phyloP scores from a whole-genome alignment of 208 protist species.

The Leishmania amazonensis region DNA sequence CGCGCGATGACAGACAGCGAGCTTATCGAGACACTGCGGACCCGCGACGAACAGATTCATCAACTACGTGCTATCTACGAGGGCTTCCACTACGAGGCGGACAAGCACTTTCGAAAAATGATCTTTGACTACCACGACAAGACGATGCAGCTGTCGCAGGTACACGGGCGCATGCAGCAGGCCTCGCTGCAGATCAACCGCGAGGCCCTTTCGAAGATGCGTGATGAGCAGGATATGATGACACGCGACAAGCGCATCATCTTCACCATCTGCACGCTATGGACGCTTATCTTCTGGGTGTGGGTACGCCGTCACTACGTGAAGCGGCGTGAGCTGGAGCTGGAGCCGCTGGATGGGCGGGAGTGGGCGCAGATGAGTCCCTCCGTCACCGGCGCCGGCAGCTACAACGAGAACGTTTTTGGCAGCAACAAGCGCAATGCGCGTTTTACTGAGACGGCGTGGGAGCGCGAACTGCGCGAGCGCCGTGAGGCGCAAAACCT shows the following conservation, averaged over 20 bases:
- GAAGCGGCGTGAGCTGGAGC: conserved; percentile 45
- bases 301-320: conserved; percentile 90
- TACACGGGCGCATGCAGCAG: conserved; percentile 87
- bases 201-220: conserved; percentile 77
- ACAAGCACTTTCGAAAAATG: conserved; percentile 80
- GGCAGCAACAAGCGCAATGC: conserved; percentile 65
- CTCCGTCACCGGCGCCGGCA: conserved; percentile 57
- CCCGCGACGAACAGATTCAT: conserved; percentile 57
- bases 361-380: conserved; percentile 20
- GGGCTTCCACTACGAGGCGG: conserved; percentile 85
- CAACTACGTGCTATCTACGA: conserved; percentile 79
- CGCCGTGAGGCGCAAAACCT: conserved; percentile 35
- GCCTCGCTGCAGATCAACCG: conserved; percentile 76
- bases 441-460: conserved; percentile 63
- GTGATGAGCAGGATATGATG: conserved; percentile 85
- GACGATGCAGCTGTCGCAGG: conserved; percentile 84
- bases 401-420: conserved; percentile 61
- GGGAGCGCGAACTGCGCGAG: conserved; percentile 81
- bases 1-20: conserved; percentile 53
- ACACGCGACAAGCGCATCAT: conserved; percentile 77
- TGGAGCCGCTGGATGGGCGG: conserved; percentile 13
- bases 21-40: conserved; percentile 56
- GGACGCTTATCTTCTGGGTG: conserved; percentile 77
- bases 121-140: conserved; percentile 92
- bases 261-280: conserved; percentile 54